Percentiles rank a stretch among this genome's conserved stretches.
These are phyloP conservation scores for Pichia inconspicua DNA, from an alignment of 1,139 yeast genomes.

Conservation along the genomic window DNA sequence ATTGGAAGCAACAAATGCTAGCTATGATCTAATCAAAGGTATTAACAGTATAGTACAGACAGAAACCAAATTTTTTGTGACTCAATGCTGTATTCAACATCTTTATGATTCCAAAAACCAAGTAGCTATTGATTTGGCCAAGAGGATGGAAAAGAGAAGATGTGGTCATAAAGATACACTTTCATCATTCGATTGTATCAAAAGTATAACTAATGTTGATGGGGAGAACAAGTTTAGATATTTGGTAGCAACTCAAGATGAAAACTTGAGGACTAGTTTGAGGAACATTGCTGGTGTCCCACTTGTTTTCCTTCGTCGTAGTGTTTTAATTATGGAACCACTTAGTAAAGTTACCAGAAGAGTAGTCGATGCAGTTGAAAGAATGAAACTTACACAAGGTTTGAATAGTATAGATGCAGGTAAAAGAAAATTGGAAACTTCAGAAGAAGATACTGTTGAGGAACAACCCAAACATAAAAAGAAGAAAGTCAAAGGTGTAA, in stretches of 20 bases:
- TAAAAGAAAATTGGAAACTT: slow-evolving; percentile 17
- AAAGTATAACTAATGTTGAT: slow-evolving; percentile 57
- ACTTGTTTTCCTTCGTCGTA: slow-evolving; percentile 71
- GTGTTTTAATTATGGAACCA: slow-evolving; percentile 96
- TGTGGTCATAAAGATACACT: slow-evolving; percentile 59
- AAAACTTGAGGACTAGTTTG: slow-evolving; percentile 55
- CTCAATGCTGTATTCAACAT: slow-evolving; percentile 91
- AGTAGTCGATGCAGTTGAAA: slow-evolving; percentile 50
- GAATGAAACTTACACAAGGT: slow-evolving; percentile 63
- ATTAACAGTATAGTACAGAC: slow-evolving; percentile 75
- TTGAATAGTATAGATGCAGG: slow-evolving; percentile 50
- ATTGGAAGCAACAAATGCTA: slow-evolving; percentile 53
- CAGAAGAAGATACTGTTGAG: slow-evolving; percentile 20
- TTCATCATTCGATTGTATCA: slow-evolving; percentile 69
- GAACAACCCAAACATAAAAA: slow-evolving; percentile 11
- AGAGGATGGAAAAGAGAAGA: slow-evolving; percentile 60
- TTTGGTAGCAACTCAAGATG: slow-evolving; percentile 77
- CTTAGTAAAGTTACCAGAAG: slow-evolving; percentile 62
- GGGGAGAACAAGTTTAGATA: slow-evolving; percentile 87
- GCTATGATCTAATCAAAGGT: slow-evolving; percentile 72
- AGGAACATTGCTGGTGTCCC: slow-evolving; percentile 87
- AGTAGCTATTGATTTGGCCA: slow-evolving; percentile 70
- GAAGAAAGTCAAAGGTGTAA: slow-evolving; percentile 32
- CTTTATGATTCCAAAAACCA: slow-evolving; percentile 66
- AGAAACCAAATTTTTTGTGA: slow-evolving; percentile 84